Evolutionary conservation across 768 basidiomycete species (phyloP).

Genomic region (Suillus brevipes): DNA sequence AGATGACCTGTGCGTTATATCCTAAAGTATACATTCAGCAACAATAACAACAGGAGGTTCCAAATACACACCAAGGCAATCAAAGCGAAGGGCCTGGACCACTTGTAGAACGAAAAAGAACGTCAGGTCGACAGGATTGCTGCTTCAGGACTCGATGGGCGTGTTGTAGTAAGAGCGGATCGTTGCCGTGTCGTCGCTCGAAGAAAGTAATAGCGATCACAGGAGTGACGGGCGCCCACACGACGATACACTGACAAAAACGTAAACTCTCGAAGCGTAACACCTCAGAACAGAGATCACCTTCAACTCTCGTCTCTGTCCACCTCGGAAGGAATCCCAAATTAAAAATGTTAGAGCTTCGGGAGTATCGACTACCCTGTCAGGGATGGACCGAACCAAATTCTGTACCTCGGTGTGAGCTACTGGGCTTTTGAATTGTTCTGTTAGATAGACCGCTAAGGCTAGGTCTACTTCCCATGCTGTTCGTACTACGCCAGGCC

Average conservation of each 20-base stretch:
- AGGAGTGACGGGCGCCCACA: conserved; percentile 89
- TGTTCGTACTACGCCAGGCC: conserved; percentile 67
- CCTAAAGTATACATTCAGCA: conserved; percentile 44
- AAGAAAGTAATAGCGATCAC: conserved; percentile 82
- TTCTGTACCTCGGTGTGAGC: conserved; percentile 71
- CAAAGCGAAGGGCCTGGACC: conserved; percentile 91
- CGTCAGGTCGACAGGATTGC: conserved; percentile 89
- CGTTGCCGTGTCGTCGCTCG: conserved; percentile 78
- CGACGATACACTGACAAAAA: conserved; percentile 66
- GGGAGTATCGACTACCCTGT: conserved; percentile 67
- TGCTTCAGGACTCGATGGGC: conserved; percentile 93
- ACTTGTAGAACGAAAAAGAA: conserved; percentile 99
- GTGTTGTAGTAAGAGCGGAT: conserved; percentile 90
- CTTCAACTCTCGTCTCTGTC: conserved; percentile 69
- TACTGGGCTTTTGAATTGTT: conserved; percentile 75
- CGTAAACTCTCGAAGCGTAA: background rate
- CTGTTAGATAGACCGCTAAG: conserved; percentile 79
- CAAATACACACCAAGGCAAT: conserved; percentile 67
- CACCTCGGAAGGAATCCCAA: conserved; percentile 64
- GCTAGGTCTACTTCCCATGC: conserved; percentile 85
- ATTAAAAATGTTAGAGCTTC: conserved; percentile 83
- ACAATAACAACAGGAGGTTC: background rate
- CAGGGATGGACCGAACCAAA: conserved; percentile 71
- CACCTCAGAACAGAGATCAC: conserved; percentile 37
- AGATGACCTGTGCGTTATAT: conserved; percentile 93